A percentile compares a stretch with the other conserved stretches of the same genome.
These are phyloP conservation scores for Backusella morwellensis DNA, from an alignment of 192 early-diverging fungal genomes.

Conservation along the genomic window DNA sequence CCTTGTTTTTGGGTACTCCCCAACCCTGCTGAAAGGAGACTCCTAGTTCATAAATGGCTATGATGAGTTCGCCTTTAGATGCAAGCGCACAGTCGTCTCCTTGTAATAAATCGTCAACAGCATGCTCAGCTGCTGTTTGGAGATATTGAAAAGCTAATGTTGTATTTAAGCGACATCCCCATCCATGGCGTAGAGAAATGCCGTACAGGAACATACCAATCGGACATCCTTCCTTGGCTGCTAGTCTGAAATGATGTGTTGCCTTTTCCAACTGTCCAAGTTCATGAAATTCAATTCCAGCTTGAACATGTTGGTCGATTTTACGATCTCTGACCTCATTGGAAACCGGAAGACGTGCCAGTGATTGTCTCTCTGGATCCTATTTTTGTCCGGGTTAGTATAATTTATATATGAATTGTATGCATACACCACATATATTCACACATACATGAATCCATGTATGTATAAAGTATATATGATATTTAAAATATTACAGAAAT, in stretches of 20 bases:
- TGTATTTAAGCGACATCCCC: constrained; percentile 56
- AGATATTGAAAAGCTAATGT: constrained; percentile 64
- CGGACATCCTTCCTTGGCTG: constrained; percentile 63
- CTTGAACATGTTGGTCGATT: constrained; percentile 47
- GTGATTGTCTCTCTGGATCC: not conserved
- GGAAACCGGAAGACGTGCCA: not conserved
- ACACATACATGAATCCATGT: not conserved
- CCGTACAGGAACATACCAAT: constrained; percentile 81
- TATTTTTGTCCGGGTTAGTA: not conserved
- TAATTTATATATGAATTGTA: not conserved
- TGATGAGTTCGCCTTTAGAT: constrained; percentile 66
- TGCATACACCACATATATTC: not conserved
- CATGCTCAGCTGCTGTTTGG: constrained; percentile 71
- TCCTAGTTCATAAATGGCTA: constrained; percentile 82
- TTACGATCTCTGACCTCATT: constrained; percentile 1
- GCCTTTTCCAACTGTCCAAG: constrained; percentile 72
- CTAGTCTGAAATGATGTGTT: constrained; percentile 67
- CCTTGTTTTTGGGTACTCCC: constrained; percentile 74
- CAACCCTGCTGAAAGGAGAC: constrained; percentile 80
- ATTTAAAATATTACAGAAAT: not conserved
- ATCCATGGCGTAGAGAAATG: constrained; percentile 75
- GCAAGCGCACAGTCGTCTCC: constrained; percentile 49
- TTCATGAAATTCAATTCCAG: constrained; percentile 71
- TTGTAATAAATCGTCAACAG: constrained; percentile 54
- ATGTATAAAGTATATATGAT: not conserved